Percentiles rank a stretch among this genome's conserved stretches.
Conservation (phyloP, 805 yeast species). For the Barnettozyma californica region DNA sequence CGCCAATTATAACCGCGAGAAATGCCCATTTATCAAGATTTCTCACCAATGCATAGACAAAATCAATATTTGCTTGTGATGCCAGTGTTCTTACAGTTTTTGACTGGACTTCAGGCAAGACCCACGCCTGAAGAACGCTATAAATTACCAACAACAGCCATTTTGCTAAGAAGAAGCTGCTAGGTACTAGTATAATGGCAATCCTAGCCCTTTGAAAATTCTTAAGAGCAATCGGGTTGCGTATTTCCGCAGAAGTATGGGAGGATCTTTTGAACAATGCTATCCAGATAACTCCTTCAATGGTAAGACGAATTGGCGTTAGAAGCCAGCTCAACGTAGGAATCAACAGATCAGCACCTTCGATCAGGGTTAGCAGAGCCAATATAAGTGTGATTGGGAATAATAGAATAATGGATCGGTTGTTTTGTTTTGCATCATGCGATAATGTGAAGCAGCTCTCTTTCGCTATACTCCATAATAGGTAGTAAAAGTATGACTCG, state of each 20-base stretch:
- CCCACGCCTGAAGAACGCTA: neutral
- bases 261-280: constrained; percentile 2
- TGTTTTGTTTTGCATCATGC: neutral
- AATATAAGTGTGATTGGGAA: neutral
- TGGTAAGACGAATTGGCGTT: neutral
- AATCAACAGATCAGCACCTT: neutral
- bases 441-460: neutral
- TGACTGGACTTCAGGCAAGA: neutral
- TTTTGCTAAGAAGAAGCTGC: neutral
- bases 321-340: neutral
- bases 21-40: neutral
- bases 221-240: neutral
- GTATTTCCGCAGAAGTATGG: neutral
- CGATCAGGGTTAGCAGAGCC: neutral
- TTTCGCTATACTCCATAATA: neutral
- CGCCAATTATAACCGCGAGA: neutral
- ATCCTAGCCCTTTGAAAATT: constrained; percentile 4
- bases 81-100: neutral
- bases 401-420: neutral
- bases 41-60: neutral
- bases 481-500: neutral
- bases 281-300: neutral
- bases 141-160: neutral
- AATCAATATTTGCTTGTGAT: neutral
- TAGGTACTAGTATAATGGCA: neutral